Evolutionary conservation across 2,329 filamentous ascomycete genomes (phyloP).

Genomic region (Cladosporium austrohemisphaericum): DNA sequence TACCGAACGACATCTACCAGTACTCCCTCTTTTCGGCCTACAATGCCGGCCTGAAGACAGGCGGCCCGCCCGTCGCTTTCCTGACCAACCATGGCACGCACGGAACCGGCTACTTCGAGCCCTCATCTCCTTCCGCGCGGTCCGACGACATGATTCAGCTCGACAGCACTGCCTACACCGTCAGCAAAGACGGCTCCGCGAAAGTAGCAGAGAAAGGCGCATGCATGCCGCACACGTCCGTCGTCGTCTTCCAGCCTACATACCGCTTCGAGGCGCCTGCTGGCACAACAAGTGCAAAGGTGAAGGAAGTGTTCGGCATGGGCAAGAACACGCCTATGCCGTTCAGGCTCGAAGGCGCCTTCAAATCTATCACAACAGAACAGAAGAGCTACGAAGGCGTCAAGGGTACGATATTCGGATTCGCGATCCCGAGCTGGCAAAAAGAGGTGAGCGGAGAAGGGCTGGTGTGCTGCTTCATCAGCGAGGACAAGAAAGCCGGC

Average conservation of each 20-base stretch:
- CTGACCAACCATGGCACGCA: slow-evolving; percentile 42
- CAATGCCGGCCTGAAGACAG: slow-evolving; percentile 35
- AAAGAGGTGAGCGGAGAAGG: slow-evolving; percentile 38
- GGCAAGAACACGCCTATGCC: slow-evolving; percentile 40
- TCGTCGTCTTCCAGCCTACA: slow-evolving; percentile 39
- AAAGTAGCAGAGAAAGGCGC: slow-evolving; percentile 32
- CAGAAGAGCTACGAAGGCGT: slow-evolving; percentile 31
- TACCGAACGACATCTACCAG: slow-evolving; percentile 46
- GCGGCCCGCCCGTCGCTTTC: slow-evolving; percentile 33
- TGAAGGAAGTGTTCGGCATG: slow-evolving; percentile 26
- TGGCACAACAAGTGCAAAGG: slow-evolving; percentile 23
- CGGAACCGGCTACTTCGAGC: slow-evolving; percentile 40
- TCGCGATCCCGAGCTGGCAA: slow-evolving; percentile 39
- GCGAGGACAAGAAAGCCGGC: slow-evolving; percentile 32
- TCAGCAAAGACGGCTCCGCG: slow-evolving; percentile 32
- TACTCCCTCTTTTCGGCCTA: slow-evolving; percentile 40
- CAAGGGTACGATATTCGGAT: slow-evolving; percentile 40
- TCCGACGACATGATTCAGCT: slow-evolving; percentile 33
- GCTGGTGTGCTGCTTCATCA: slow-evolving; percentile 37
- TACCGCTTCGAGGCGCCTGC: slow-evolving; percentile 29
- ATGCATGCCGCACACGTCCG: slow-evolving; percentile 39
- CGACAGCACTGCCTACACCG: slow-evolving; percentile 33
- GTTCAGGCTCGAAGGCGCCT: slow-evolving; percentile 36
- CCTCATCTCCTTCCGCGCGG: slow-evolving; percentile 9
- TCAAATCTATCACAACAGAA: slow-evolving; percentile 33